Evolutionary conservation across 2,329 filamentous ascomycete genomes (phyloP), one percentile per base, ranked within the genome.

Genomic region (Didymella sp.): DNA sequence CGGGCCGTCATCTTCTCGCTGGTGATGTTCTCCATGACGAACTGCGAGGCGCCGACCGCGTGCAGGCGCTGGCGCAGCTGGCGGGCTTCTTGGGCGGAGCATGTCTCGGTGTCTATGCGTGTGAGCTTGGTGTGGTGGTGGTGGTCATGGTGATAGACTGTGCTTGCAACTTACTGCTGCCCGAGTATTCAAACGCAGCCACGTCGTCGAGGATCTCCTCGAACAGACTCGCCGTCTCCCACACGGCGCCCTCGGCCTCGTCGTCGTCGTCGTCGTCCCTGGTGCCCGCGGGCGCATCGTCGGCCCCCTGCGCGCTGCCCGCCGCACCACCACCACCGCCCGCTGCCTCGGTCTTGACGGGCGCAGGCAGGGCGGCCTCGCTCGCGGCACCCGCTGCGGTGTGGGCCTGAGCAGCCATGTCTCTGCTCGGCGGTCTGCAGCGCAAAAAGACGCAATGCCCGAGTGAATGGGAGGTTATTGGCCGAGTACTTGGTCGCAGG

Each of bases 41-140:
- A 96, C 59, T 88, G 84, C 59, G 86, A 84, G 21, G 90, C 89
- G n/a, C 93, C 93, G 60, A 92, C 81, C 49, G 86, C 82, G 71
- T 89, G 89, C 57, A 96, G 82, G 61, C 89, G 84, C 67, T 88
- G 84, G 63, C 90, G 87, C 72, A 88, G 89, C 17, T 81, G 80
- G 57, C 84, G 79, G 24, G 89, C 86, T 77, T 96, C 89, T 61
- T 75, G 66, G 52, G 68, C 62, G 33, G 72, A 71, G 59, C 73
- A 77, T 7, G 61, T 60, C 40, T 75, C 64, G 35, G 58, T 50
- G 40, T 65, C 73, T 75, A 6, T 8, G 11, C 6, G 28, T 12
- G 28, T 30, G 6, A 30, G 28, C 25, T 8, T 12, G 11, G 28
- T 3, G 3, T 8, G 28, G 28, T 13, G 28, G 28, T 30, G 28